Evolutionary conservation across 23 red algal genomes (phyloP).

Genomic region (Cyanidium caldarium): DNA sequence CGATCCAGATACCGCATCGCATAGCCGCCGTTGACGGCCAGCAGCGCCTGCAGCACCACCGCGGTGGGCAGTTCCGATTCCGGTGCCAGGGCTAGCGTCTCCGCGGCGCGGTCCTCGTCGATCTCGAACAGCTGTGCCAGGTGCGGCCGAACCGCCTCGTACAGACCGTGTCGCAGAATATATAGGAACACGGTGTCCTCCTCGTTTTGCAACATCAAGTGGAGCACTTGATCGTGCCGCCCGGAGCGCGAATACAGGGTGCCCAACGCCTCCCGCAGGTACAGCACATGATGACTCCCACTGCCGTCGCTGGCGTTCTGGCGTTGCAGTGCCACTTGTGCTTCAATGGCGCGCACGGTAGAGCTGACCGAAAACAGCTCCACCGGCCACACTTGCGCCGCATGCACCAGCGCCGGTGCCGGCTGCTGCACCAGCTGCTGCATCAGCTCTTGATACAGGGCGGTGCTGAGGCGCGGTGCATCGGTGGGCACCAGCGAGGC

Average conservation of each 20-base stretch:
- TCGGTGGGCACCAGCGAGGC: neutral
- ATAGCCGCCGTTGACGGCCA: neutral
- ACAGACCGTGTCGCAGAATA: neutral
- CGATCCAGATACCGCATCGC: conserved; percentile 1
- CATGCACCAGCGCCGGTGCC: neutral
- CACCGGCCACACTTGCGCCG: neutral
- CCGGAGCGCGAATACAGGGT: neutral
- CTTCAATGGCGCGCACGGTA: too few relatives aligned
- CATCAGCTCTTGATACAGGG: neutral
- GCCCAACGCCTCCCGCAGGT: neutral
- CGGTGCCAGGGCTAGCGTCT: neutral
- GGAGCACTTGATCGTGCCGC: neutral
- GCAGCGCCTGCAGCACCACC: neutral
- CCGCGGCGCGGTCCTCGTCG: neutral
- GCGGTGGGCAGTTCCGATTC: neutral
- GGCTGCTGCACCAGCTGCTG: neutral
- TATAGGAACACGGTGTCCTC: neutral
- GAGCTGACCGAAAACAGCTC: conserved; percentile 2
- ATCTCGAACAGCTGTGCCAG: neutral
- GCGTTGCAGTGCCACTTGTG: too few relatives aligned
- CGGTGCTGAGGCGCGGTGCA: neutral
- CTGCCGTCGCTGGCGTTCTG: too few relatives aligned
- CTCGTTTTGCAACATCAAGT: neutral
- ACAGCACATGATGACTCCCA: neutral
- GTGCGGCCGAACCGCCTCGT: neutral